Percentiles rank a stretch among this genome's conserved stretches.
These are phyloP conservation scores for Eucalyptus guilfoylei DNA, from an alignment of 345 rosid genomes.

Conservation along the genomic window DNA sequence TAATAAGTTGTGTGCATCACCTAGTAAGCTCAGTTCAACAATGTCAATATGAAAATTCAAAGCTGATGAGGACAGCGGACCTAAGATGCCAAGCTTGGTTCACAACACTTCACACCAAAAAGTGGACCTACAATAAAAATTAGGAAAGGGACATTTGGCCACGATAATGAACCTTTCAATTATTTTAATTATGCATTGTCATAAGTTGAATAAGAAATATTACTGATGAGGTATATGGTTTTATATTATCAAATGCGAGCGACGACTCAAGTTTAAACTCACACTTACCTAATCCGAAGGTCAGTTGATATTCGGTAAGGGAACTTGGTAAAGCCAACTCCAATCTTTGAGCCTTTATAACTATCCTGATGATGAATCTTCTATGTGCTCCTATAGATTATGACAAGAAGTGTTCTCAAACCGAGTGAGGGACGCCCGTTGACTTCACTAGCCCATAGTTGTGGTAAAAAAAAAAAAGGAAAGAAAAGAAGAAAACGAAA, in stretches of 20 bases:
- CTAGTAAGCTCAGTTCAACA: not conserved
- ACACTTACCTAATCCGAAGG: not conserved
- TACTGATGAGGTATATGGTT: not conserved
- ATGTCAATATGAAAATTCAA: not conserved
- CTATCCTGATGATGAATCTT: not conserved
- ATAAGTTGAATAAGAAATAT: not conserved
- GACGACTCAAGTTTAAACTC: accelerated
- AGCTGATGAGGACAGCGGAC: not conserved
- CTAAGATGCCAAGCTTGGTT: not conserved
- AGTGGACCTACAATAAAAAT: not conserved
- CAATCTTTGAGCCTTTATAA: not conserved
- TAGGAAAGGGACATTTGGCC: not conserved
- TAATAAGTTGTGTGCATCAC: not conserved
- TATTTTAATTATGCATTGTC: not conserved
- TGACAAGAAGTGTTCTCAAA: not conserved
- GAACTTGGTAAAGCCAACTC: not conserved
- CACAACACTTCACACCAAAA: not conserved
- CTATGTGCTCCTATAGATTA: not conserved
- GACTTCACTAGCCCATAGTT: too few relatives aligned
- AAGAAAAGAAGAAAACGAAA: too few relatives aligned
- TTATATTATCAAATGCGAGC: not conserved
- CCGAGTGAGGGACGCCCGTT: too few relatives aligned
- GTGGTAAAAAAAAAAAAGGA: too few relatives aligned
- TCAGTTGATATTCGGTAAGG: not conserved
- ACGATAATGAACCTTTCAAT: not conserved